Evolutionary conservation across 2,329 filamentous ascomycete genomes (phyloP), one percentile per base, ranked within the genome.

Genomic region (Plenodomus biglobosus): DNA sequence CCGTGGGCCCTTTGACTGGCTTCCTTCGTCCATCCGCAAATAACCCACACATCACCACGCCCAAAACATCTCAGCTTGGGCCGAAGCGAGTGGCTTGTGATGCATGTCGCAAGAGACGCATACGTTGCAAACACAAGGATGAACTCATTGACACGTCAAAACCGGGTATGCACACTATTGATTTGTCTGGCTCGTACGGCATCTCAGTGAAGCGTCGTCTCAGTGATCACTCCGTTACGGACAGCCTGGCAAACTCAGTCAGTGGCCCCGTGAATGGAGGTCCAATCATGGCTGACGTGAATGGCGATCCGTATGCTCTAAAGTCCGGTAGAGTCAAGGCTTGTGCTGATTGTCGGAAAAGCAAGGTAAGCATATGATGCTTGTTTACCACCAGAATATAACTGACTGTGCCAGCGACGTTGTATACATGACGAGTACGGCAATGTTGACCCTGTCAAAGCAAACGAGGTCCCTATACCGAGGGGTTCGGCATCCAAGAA

Each of bases 381-480:
- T 7, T 32, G 27, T 15, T 8, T 32, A 15, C 15, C 27, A 32
- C 15, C 27, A 8, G 27, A 15, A 27, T 21, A 38, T 30, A 37
- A 32, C 59, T 70, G 58, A 66, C 59, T 62, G 37, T 18, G 20
- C 17, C 46, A 86, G 83, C 82, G 84, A 49, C 82, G 84, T 61
- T 86, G 84, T 61, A 83, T 86, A 40, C 84, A 86, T 61, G 83
- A 86, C 59, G 82, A 85, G 56, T 78, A 80, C 55, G 84, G 84
- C 41, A 79, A 82, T 46, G 78, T 86, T 20, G 84, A 86, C 65
- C 83, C 83, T 1, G 69, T 84, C 59, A 86, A 86, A 62, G 81
- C 82, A 2, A 80, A 81, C 42, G 83, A 86, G 61, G 75, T 79
- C 19, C 81, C 82, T 2, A 79, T 84, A 35, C 82, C 83, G 35